These are phyloP conservation scores for Cytospora schulzeri DNA, from an alignment of 2,329 filamentous ascomycete species.

Conservation along the genomic window DNA sequence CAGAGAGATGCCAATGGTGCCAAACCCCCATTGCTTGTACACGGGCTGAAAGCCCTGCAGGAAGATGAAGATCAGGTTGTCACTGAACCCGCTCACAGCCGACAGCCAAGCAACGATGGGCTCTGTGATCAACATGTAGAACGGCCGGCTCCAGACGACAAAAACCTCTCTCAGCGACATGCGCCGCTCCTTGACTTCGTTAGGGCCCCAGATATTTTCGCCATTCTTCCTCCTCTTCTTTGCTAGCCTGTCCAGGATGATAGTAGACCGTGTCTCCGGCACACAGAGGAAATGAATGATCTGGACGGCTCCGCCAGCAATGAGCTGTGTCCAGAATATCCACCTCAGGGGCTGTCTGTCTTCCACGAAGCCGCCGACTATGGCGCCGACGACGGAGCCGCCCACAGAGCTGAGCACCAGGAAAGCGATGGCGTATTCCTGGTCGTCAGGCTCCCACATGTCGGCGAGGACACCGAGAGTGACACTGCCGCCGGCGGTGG, in stretches of 20 bases:
- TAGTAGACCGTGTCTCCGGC: constrained; percentile 60
- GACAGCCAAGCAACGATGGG: constrained; percentile 73
- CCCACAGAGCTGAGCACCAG: constrained; percentile 60
- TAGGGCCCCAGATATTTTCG: constrained; percentile 48
- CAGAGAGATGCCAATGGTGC: constrained; percentile 48
- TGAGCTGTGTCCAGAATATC: constrained; percentile 66
- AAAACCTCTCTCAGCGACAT: constrained; percentile 43
- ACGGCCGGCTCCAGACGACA: constrained; percentile 63
- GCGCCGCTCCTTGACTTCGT: constrained; percentile 42
- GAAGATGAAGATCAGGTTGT: constrained; percentile 77
- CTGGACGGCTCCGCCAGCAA: constrained; percentile 57
- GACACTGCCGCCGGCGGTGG: constrained; percentile 65
- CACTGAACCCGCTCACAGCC: constrained; percentile 70
- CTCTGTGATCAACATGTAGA: constrained; percentile 73
- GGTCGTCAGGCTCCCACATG: constrained; percentile 59
- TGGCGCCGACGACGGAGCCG: constrained; percentile 56
- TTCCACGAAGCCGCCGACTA: constrained; percentile 48
- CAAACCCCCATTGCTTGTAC: constrained; percentile 64
- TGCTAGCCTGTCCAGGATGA: constrained; percentile 60
- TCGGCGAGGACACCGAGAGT: constrained; percentile 67
- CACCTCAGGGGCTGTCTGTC: constrained; percentile 37
- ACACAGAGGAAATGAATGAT: constrained; percentile 50
- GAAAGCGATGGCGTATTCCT: constrained; percentile 62
- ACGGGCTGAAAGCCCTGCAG: constrained; percentile 71
- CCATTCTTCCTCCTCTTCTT: constrained; percentile 53